These are phyloP conservation scores for Solanum chiquidenum DNA, from an alignment of 257 asterid species.

Conservation along the genomic window DNA sequence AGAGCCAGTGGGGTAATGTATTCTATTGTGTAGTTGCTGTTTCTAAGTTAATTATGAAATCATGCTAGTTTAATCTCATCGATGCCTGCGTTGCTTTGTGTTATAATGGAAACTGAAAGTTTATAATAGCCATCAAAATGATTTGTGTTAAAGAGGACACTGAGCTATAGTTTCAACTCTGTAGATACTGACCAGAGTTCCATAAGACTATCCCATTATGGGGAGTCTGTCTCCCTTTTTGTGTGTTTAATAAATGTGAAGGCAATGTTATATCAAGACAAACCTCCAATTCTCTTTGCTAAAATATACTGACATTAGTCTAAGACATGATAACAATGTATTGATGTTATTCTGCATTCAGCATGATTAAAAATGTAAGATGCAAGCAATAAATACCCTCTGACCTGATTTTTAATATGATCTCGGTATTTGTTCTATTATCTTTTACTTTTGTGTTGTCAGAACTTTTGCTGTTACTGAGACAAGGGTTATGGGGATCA, in stretches of 20 bases:
- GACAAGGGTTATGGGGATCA: background rate
- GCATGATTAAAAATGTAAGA: background rate
- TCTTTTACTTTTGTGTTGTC: background rate
- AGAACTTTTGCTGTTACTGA: background rate
- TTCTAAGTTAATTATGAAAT: background rate
- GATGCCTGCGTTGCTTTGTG: background rate
- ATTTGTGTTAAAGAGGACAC: background rate
- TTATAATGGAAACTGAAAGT: background rate
- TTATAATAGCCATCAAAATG: background rate
- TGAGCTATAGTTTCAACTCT: background rate
- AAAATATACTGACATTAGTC: background rate
- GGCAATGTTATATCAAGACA: background rate
- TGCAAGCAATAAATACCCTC: background rate
- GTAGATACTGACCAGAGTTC: background rate
- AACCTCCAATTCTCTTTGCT: background rate
- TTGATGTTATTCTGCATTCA: background rate
- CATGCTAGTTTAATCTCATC: background rate
- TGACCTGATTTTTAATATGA: background rate
- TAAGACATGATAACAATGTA: background rate
- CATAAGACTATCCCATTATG: background rate
- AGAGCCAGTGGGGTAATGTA: constrained; percentile 44
- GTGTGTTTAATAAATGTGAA: background rate
- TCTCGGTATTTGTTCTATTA: background rate
- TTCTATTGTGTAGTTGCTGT: background rate
- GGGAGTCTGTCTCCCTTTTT: background rate